phyloP scores from a whole-genome alignment of 768 basidiomycete genomes.

The Sistotremastrum suecicum region DNA sequence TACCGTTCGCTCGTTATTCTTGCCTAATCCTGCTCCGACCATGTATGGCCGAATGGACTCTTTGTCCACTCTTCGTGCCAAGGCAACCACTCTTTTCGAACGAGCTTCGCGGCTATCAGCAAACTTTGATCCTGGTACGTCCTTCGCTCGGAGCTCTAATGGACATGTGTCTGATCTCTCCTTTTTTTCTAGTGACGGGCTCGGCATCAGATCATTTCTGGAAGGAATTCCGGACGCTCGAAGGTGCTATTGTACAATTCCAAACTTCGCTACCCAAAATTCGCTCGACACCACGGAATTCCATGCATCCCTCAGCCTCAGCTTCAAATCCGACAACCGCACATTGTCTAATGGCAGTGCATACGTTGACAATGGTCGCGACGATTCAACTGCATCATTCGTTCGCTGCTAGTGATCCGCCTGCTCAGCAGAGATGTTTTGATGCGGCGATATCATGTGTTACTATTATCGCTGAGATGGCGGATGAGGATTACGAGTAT shows the following conservation, averaged over 20 bases:
- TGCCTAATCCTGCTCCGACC: neutral
- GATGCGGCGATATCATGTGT: slow-evolving; percentile 30
- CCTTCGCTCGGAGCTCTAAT: neutral
- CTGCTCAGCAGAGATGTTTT: slow-evolving; percentile 23
- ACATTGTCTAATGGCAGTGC: slow-evolving; percentile 23
- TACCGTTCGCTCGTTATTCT: slow-evolving; percentile 18
- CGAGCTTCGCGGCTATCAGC: slow-evolving; percentile 34
- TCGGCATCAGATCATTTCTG: slow-evolving; percentile 8
- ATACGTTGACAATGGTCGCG: slow-evolving; percentile 35
- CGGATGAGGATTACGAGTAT: slow-evolving; percentile 35
- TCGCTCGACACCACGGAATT: slow-evolving; percentile 21
- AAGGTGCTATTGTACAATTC: slow-evolving; percentile 33
- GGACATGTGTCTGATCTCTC: slow-evolving; percentile 1
- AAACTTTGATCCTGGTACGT: slow-evolving; percentile 18
- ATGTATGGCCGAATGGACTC: neutral
- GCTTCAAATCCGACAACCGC: slow-evolving; percentile 23
- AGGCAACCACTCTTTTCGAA: slow-evolving; percentile 40
- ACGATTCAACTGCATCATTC: slow-evolving; percentile 37
- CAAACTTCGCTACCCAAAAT: slow-evolving; percentile 20
- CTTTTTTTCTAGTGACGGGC: slow-evolving; percentile 12
- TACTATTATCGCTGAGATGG: slow-evolving; percentile 30
- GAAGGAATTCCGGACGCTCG: slow-evolving; percentile 28
- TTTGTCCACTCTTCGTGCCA: slow-evolving; percentile 26
- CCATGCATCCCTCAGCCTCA: slow-evolving; percentile 19
- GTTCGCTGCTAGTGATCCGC: slow-evolving; percentile 16